Evolutionary conservation across 306 rosid species (phyloP), one percentile per base, ranked within the genome.

Genomic region (Fragaria vesca): DNA sequence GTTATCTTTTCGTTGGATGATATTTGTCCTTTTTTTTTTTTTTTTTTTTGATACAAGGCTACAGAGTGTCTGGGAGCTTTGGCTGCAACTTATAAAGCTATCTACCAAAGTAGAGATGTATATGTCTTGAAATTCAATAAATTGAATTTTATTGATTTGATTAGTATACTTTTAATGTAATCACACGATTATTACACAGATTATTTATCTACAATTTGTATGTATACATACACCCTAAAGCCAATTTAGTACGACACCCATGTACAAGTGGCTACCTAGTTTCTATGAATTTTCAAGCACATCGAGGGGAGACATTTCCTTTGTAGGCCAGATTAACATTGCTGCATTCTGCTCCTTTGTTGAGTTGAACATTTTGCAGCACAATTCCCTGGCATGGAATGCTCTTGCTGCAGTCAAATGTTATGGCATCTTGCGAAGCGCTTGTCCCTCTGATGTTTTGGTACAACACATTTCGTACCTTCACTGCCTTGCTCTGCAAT

Each of bases 401-500:
- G 28, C 61, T 79, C 43, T 71, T 40, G 57, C 93, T 91, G 72
- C 96, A 91, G 40, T 86, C 81, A 10, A 91, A 84, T 42, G 24
- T 79, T 82, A 89, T 86, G 8, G 91, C 90, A 7, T 82, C 55
- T 1, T 81, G 75, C 8, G 91, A 81, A 77, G 84, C 88, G 80
- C 96, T 89, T 26, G 82, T 81, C 2, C 96, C 93, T 24, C 32
- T 76, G 38, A 91, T 91, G 83, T 89, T 87, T 71, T 80, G 62
- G 88, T 83, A 91, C 83, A 81, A 12, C 69, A 91, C 93, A 74
- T 91, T 81, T 58, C 72, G 77, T 12, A 91, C 88, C 57, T 87
- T 76, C n/a, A 91, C 84, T 0, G 90, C 88, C 0, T 85, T 84
- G 48, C 75, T 45, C 93, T 87, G 86, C 20, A 34, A 18, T 8